Base-by-base conservation (phyloP, 2,329 filamentous ascomycete genomes). In the Myriosclerotinia scirpicola region DNA sequence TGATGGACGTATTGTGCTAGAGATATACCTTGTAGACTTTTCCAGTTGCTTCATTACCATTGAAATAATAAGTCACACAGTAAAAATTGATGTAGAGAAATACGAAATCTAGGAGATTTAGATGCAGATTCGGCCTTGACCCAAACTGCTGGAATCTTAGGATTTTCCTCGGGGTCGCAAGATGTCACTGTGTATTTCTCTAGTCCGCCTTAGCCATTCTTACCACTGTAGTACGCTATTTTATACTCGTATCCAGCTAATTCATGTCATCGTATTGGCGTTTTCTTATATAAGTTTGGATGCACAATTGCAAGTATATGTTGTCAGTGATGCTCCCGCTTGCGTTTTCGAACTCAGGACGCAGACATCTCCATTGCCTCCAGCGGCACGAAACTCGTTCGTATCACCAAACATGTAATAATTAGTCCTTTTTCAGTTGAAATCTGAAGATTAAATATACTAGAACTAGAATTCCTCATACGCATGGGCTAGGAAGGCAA, bases 111-210 rank as follows among this genome's bases (percentile, higher is more conserved):
- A 60, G 56, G 56, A 48, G 42, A 60, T 48, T 48, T 48, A 60
- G 48, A 60, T 60, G 56, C 56, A 42, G 56, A 30, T 42, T 22
- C 6, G 17, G 17, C 12, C 20, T 15, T 1, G 56, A 60, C 42
- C 56, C 56, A 60, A 22, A 48, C 56, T 48, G 42, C 56, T 60
- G 56, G 56, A 48, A 60, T 48, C 5, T 15, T 22, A 8, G 22
- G n/a, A 38, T 36, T 48, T 60, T 22, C 44, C 26, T 36, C 34
- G 12, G 34, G 55, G 40, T 26, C 26, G 26, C 55, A 12, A 34
- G 14, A 30, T 8, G 30, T 30, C 17, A 46, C 36, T 22, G 22
- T 22, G 22, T 6, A 22, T 60, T 42, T 42, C 56, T n/a, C 15
- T n/a, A 6, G 5, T 36, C 56, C 14, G 20, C 46, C 40, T 59